These are phyloP conservation scores for Boletus sp. DNA, from an alignment of 1,284 basidiomycete genomes.

Conservation along the genomic window DNA sequence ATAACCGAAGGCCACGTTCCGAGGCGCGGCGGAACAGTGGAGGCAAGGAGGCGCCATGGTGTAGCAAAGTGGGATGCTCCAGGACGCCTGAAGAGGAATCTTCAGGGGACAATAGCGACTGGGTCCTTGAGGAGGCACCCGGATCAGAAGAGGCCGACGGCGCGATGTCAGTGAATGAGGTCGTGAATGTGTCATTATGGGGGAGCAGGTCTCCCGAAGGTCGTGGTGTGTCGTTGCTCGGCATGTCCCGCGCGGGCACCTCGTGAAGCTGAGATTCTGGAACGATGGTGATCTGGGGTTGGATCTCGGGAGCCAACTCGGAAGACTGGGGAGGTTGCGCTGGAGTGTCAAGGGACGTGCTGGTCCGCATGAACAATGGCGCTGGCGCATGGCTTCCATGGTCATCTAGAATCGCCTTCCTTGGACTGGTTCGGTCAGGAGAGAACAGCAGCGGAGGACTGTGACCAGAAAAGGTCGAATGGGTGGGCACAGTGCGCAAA, in stretches of 20 bases:
- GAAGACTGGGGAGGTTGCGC: slow-evolving; percentile 13
- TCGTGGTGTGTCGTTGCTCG: slow-evolving; percentile 23
- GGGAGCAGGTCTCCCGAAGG: slow-evolving; percentile 5
- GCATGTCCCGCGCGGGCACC: slow-evolving; percentile 14
- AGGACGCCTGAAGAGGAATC: slow-evolving; percentile 3
- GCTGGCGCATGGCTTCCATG: slow-evolving; percentile 22
- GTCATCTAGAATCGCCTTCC: not conserved
- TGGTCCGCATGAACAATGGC: slow-evolving; percentile 16
- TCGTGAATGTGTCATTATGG: slow-evolving; percentile 15
- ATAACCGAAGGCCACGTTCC: slow-evolving; percentile 37
- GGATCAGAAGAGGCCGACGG: slow-evolving; percentile 10
- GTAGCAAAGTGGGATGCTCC: slow-evolving; percentile 10
- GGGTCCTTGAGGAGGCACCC: not conserved
- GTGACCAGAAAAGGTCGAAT: slow-evolving; percentile 21
- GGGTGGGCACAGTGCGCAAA: slow-evolving; percentile 10
- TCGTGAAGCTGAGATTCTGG: slow-evolving; percentile 4
- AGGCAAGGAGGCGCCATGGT: slow-evolving; percentile 22
- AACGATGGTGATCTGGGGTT: slow-evolving; percentile 8
- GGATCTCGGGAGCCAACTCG: slow-evolving; percentile 4
- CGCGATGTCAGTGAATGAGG: not conserved
- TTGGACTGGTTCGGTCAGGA: slow-evolving; percentile 11
- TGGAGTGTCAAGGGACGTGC: slow-evolving; percentile 11
- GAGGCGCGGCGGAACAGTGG: slow-evolving; percentile 32
- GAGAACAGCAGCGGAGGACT: slow-evolving; percentile 15
- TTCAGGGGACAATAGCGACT: not conserved